phyloP scores from a whole-genome alignment of 345 rosid species.

The Linum usitatissimum region DNA sequence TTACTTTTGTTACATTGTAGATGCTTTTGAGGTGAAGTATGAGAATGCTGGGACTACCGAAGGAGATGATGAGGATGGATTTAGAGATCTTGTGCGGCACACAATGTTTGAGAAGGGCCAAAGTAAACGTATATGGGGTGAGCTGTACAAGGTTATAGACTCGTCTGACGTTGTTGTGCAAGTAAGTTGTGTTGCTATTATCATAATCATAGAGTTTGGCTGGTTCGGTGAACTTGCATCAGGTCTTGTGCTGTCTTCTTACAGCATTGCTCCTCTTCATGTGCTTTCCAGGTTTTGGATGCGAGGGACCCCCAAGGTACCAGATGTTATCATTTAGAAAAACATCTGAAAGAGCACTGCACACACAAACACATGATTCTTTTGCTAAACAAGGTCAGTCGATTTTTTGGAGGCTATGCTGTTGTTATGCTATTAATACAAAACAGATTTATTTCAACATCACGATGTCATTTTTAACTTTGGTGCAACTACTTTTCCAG shows the following conservation, averaged over 20 bases:
- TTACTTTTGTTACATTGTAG: conserved; percentile 21
- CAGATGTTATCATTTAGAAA: conserved; percentile 81
- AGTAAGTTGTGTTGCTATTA: conserved; percentile 28
- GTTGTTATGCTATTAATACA: neutral
- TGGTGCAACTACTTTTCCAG: conserved; percentile 23
- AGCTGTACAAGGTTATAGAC: conserved; percentile 93
- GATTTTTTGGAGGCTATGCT: neutral
- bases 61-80: conserved; percentile 60
- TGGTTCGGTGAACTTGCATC: neutral
- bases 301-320: conserved; percentile 95
- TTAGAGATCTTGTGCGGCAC: conserved; percentile 84
- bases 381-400: conserved; percentile 74
- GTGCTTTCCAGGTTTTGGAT: conserved; percentile 70
- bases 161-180: conserved; percentile 93
- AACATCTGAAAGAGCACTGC: conserved; percentile 85
- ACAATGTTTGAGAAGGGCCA: conserved; percentile 98
- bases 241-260: neutral
- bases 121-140: conserved; percentile 98
- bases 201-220: neutral
- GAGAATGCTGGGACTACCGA: conserved; percentile 33
- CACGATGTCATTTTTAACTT: neutral
- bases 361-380: conserved; percentile 83
- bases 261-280: neutral
- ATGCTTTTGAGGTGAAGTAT: conserved; percentile 51
- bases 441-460: neutral